Percentiles rank a stretch among this genome's conserved stretches.
Conservation (phyloP, 148 eudicot genomes). For the Arbutus unedo region DNA sequence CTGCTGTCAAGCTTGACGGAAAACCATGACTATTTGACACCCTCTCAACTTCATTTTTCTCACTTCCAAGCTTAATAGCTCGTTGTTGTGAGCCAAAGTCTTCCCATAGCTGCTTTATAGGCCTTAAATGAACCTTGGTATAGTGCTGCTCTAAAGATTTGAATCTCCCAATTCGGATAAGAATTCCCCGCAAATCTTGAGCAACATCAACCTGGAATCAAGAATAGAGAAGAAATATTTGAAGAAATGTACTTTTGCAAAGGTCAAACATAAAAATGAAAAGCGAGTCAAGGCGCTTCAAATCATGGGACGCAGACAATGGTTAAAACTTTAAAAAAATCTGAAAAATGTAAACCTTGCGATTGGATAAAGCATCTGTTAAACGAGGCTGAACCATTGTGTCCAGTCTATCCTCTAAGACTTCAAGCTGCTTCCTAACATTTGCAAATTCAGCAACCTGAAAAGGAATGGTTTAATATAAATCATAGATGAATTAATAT, state of each 20-base stretch:
- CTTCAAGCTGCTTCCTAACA: constrained; percentile 94
- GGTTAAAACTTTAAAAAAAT: background rate
- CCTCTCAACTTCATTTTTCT: constrained; percentile 56
- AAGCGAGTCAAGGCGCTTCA: background rate
- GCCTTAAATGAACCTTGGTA: constrained; percentile 78
- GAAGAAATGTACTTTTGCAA: background rate
- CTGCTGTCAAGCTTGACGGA: constrained; percentile 36
- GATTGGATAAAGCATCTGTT: constrained; percentile 77
- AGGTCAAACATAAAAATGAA: background rate
- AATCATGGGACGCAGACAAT: background rate
- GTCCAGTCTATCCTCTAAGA: constrained; percentile 92
- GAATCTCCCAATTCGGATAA: constrained; percentile 82
- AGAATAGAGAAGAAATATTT: background rate
- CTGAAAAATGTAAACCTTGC: constrained; percentile 44
- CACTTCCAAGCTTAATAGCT: constrained; percentile 50
- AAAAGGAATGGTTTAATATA: constrained; percentile 19
- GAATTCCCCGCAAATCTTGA: constrained; percentile 86
- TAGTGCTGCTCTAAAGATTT: constrained; percentile 84
- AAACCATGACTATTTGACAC: constrained; percentile 41
- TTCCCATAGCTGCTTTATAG: constrained; percentile 82
- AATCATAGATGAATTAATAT: background rate
- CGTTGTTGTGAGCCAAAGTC: constrained; percentile 75
- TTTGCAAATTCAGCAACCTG: constrained; percentile 99
- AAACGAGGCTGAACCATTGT: constrained; percentile 99
- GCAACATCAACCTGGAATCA: constrained; percentile 68